Percentiles rank a stretch among this genome's conserved stretches.
phyloP scores from a whole-genome alignment of 805 yeast species.

The Hanseniaspora taiwanica region DNA sequence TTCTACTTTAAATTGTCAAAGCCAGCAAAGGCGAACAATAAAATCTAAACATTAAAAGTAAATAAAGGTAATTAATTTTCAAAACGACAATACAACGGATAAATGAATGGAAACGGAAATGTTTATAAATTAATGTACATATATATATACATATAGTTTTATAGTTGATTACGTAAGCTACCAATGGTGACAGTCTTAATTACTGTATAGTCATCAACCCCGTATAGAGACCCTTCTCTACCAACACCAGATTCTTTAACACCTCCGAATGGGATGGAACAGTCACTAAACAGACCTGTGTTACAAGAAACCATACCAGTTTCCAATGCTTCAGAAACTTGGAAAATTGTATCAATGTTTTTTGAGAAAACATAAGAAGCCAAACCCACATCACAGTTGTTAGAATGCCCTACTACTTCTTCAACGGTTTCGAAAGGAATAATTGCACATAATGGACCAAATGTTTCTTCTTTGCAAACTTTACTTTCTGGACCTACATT shows the following conservation, averaged over 20 bases:
- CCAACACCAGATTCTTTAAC: constrained; percentile 58
- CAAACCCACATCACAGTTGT: constrained; percentile 42
- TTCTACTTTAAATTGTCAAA: not conserved
- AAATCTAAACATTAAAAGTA: not conserved
- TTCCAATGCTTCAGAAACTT: constrained; percentile 43
- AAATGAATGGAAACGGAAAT: not conserved
- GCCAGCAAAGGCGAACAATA: not conserved
- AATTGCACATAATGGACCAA: constrained; percentile 52
- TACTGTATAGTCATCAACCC: constrained; percentile 46
- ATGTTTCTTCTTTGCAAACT: constrained; percentile 45
- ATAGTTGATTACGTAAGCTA: not conserved
- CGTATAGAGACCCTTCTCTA: constrained; percentile 52
- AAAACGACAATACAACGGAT: not conserved
- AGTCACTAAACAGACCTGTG: constrained; percentile 43
- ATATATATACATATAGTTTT: not conserved
- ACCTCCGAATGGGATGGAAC: constrained; percentile 50
- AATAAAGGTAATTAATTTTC: not conserved
- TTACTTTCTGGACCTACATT: constrained; percentile 38
- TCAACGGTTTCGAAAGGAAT: constrained; percentile 40
- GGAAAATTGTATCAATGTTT: constrained; percentile 35
- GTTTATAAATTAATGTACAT: too few relatives aligned
- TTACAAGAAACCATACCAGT: constrained; percentile 56
- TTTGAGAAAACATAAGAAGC: constrained; percentile 48
- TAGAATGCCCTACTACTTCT: constrained; percentile 40
- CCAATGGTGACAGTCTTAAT: constrained; percentile 41